Evolutionary conservation across 495 filamentous ascomycete species (phyloP).

Genomic region (Penicillium paradoxum): DNA sequence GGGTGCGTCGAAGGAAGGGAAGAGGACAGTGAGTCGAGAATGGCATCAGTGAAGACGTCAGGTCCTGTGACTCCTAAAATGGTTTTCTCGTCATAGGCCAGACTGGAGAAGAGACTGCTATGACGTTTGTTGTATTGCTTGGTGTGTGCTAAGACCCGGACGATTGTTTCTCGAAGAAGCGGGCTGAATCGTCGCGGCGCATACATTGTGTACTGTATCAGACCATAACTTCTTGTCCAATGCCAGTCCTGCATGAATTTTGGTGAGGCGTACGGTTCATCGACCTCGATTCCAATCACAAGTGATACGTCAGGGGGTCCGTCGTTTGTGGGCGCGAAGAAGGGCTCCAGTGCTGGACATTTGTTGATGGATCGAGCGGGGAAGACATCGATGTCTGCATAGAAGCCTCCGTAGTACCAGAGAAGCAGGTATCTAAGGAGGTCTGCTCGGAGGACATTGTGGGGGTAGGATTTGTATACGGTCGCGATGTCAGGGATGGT

Average conservation of each 20-base stretch:
- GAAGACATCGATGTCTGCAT: conserved; percentile 45
- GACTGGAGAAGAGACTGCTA: conserved; percentile 7
- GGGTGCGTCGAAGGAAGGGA: conserved; percentile 28
- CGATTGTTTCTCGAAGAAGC: conserved; percentile 30
- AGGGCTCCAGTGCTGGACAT: conserved; percentile 26
- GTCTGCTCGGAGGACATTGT: conserved; percentile 40
- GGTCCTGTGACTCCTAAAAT: conserved; percentile 37
- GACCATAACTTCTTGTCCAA: conserved; percentile 36
- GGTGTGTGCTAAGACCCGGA: conserved; percentile 35
- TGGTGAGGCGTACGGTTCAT: conserved; percentile 36
- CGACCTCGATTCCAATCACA: conserved; percentile 37
- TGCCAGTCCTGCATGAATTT: conserved; percentile 35
- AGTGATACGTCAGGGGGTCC: conserved; percentile 35
- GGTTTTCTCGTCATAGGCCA: conserved; percentile 23
- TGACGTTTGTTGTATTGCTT: conserved; percentile 21
- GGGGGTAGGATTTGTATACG: conserved; percentile 29
- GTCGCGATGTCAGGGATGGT: conserved; percentile 27
- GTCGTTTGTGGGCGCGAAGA: conserved; percentile 3
- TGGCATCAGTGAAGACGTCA: conserved; percentile 38
- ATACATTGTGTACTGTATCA: conserved; percentile 41
- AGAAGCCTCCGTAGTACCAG: conserved; percentile 47
- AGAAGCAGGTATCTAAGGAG: conserved; percentile 46
- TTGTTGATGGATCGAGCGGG: conserved; percentile 27
- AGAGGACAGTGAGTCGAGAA: conserved; percentile 35
- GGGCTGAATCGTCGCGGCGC: conserved; percentile 40